Conservation (phyloP, 2,329 filamentous ascomycete species). For the Alternaria sp. region DNA sequence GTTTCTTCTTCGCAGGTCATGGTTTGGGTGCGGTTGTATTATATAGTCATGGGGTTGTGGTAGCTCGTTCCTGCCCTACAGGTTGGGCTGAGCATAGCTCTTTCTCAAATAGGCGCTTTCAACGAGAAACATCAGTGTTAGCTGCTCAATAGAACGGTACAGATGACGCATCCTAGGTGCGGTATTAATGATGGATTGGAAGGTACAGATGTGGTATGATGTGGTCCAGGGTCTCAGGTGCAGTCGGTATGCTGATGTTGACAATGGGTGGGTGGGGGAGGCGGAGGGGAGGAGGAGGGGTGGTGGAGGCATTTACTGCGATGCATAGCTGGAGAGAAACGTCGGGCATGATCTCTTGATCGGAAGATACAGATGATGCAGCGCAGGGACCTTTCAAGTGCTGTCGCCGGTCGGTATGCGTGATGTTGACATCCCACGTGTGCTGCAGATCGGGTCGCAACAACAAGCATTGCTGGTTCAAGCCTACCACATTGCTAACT, state of each 20-base stretch:
- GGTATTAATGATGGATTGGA: too few relatives aligned
- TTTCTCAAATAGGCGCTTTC: not conserved
- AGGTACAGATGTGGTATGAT: not conserved
- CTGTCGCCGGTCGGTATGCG: too few relatives aligned
- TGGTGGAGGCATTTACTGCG: too few relatives aligned
- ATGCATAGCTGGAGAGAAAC: too few relatives aligned
- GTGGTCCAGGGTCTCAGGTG: not conserved
- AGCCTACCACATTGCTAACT: too few relatives aligned
- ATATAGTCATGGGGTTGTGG: conserved; percentile 1
- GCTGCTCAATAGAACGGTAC: not conserved
- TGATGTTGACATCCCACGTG: not conserved
- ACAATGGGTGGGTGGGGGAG: too few relatives aligned
- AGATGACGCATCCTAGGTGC: too few relatives aligned
- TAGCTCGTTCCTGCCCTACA: not conserved
- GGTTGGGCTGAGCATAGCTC: not conserved
- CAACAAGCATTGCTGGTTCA: conserved; percentile 1
- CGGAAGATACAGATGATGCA: too few relatives aligned
- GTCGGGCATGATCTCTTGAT: too few relatives aligned
- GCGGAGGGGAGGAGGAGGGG: too few relatives aligned
- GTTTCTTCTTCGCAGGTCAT: not conserved
- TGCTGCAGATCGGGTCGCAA: not conserved
- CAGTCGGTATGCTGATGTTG: not conserved
- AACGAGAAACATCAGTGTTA: too few relatives aligned
- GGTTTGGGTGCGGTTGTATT: not conserved
- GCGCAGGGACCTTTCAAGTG: too few relatives aligned